Conservation (phyloP, 129 eudicot genomes). For the Oenanthe sinensis region DNA sequence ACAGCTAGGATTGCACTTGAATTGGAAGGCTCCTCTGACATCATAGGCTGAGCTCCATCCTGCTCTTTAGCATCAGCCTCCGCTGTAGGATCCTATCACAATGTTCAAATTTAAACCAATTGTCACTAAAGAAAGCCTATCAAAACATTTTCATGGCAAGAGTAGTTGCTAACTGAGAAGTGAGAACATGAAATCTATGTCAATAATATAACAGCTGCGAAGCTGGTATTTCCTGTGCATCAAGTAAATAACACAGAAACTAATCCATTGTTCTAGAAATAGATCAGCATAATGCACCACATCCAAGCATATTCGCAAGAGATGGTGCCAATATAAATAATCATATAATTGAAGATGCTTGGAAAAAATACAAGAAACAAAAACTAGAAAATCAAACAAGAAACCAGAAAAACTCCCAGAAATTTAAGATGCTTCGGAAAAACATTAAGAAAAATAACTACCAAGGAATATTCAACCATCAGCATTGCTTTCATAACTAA, state of each 20-base stretch:
- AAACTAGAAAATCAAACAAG: neutral
- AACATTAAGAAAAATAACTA: neutral
- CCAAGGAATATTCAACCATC: neutral
- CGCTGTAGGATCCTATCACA: conserved; percentile 24
- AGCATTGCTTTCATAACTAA: neutral
- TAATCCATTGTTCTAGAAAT: neutral
- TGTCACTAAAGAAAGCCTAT: conserved; percentile 8
- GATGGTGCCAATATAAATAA: neutral
- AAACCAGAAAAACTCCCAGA: neutral
- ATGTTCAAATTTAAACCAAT: conserved; percentile 12
- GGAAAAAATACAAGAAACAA: neutral
- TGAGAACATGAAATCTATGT: neutral
- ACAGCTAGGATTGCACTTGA: conserved; percentile 17
- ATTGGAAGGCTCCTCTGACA: conserved; percentile 37
- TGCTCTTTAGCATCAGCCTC: conserved; percentile 25
- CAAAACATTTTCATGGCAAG: neutral
- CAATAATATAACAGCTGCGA: neutral
- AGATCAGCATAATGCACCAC: no score
- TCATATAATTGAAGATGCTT: neutral
- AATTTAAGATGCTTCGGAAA: neutral
- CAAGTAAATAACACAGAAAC: neutral
- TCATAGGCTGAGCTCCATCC: conserved; percentile 29
- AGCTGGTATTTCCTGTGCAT: neutral
- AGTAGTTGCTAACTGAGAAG: neutral
- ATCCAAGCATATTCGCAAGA: neutral